Percentiles rank a stretch among this genome's conserved stretches.
phyloP scores from a whole-genome alignment of 2,329 filamentous ascomycete species.

The Cytospora chrysosperma region DNA sequence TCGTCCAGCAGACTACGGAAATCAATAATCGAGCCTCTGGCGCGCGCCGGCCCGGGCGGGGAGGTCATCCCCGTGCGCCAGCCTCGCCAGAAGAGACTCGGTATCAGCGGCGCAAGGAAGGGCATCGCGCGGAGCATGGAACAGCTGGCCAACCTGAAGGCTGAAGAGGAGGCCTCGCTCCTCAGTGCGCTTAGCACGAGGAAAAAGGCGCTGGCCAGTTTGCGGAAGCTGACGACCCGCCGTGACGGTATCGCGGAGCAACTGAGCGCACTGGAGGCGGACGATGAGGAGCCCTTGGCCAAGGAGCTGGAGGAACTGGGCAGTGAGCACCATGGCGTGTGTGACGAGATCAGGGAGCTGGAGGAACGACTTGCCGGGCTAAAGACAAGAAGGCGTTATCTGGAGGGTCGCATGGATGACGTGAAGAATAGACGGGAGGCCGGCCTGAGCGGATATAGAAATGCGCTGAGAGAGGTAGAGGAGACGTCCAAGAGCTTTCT shows the following conservation, averaged over 20 bases:
- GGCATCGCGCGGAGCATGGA: constrained; percentile 64
- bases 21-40: constrained; percentile 44
- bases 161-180: constrained; percentile 64
- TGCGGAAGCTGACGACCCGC: constrained; percentile 53
- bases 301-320: constrained; percentile 60
- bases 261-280: constrained; percentile 53
- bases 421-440: constrained; percentile 66
- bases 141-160: constrained; percentile 64
- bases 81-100: constrained; percentile 51
- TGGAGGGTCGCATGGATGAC: constrained; percentile 61
- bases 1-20: constrained; percentile 40
- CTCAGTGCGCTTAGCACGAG: constrained; percentile 56
- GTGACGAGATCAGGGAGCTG: constrained; percentile 63
- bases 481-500: constrained; percentile 60
- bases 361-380: constrained; percentile 63
- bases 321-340: constrained; percentile 52
- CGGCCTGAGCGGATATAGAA: constrained; percentile 68
- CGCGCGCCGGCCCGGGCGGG: constrained; percentile 40
- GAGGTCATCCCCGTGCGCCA: constrained; percentile 62
- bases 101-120: constrained; percentile 61
- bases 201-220: constrained; percentile 55
- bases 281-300: constrained; percentile 57
- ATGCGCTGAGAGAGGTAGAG: constrained; percentile 66
- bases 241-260: constrained; percentile 50
- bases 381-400: constrained; percentile 57